Conservation (phyloP, 148 eudicot genomes). For the Linanthus parryae region DNA sequence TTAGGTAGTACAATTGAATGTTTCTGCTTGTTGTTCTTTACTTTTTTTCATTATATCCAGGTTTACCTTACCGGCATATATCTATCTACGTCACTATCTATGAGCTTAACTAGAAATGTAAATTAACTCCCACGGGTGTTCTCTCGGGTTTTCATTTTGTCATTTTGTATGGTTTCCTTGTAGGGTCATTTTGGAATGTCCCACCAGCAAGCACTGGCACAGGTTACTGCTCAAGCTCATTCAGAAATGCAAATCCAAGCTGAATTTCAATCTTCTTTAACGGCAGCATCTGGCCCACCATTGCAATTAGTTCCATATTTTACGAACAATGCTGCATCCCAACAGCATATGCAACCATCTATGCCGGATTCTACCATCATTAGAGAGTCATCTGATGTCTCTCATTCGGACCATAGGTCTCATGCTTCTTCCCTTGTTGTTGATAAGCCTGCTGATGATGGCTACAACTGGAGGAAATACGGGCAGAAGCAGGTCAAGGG, state of each 20-base stretch:
- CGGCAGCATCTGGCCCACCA: constrained; percentile 28
- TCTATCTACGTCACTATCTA: not conserved
- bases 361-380: constrained; percentile 17
- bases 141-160: constrained; percentile 6
- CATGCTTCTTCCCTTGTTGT: constrained; percentile 38
- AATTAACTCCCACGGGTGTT: no score
- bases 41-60: not conserved
- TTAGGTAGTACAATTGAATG: not conserved
- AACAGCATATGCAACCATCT: constrained; percentile 35
- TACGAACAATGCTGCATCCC: constrained; percentile 14
- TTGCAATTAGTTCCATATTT: constrained; percentile 17
- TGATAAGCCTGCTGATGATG: constrained; percentile 82
- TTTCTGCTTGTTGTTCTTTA: not conserved
- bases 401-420: constrained; percentile 43
- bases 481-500: constrained; percentile 96
- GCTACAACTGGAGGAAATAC: constrained; percentile 86
- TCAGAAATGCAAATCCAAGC: constrained; percentile 32
- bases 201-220: constrained; percentile 65
- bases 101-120: not conserved
- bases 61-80: not conserved
- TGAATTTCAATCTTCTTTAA: constrained; percentile 27
- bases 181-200: constrained; percentile 68
- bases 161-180: constrained; percentile 13
- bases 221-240: constrained; percentile 45
- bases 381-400: constrained; percentile 32